Base-by-base conservation (phyloP, 164 flowering plant genomes). In the Annona squamosa region DNA sequence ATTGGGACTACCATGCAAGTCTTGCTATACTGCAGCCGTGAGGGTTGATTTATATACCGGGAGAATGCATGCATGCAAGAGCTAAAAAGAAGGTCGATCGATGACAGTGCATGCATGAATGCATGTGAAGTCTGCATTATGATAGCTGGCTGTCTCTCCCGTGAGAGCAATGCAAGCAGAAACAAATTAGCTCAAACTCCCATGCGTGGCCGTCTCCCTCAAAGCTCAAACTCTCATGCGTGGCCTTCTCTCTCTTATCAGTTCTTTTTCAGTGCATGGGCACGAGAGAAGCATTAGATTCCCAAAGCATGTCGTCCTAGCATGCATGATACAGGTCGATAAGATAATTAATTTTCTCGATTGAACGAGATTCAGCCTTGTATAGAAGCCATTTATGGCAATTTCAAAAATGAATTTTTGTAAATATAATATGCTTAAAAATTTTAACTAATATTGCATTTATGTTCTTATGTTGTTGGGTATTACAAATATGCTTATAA, bases 91-190 rank as follows among this genome's bases (percentile, higher is more conserved):
- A n/a, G 65, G 65, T 19, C 26, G 37, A 7, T 17, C 37, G 1
- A 56, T 6, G 7, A 6, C 61, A 3, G 2, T 63, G 7, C 65
- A n/a, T 63, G 26, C 2, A 19, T 17, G n/a, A 37, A 7, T 63
- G 65, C 65, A 63, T 63, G 65, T 63, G 65, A n/a, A 4, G 65
- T 63, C 65, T 63, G 65, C 13, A 63, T 63, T n/a, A 37, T n/a
- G 18, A 63, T 63, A 63, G 59, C 59, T 52, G 59, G 59, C 59
- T 52, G 59, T 52, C 13, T 52, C 59, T 7, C 59, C 9, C 59
- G 13, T 52, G 59, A 52, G 9, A 52, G 59, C 2, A 1, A 7
- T 7, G 5, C 37, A 26, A 26, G 37, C 37, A 26, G 37, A 26
- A 26, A 26, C 37, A 26, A 26, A 26, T 26, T 63, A 63, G 37